phyloP scores from a whole-genome alignment of 2,329 filamentous ascomycete species.

The Hypoxylon sp. region DNA sequence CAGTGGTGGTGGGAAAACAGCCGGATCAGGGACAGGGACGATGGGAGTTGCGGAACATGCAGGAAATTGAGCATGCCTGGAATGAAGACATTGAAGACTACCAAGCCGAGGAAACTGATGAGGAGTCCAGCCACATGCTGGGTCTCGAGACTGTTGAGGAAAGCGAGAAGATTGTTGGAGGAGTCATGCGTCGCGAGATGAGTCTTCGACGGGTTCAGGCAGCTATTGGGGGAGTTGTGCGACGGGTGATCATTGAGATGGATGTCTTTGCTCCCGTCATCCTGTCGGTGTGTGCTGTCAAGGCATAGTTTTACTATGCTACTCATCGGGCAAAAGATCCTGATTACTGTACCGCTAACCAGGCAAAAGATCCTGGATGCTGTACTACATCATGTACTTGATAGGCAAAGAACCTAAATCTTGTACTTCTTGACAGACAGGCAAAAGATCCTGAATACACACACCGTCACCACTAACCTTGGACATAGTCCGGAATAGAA shows the following conservation, averaged over 20 bases:
- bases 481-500: no score
- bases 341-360: no score
- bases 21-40: background rate
- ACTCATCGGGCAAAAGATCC: no score
- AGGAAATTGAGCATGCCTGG: background rate
- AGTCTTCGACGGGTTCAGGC: no score
- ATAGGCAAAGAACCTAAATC: no score
- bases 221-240: background rate
- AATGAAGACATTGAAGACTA: background rate
- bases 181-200: no score
- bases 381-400: no score
- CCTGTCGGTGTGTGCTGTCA: background rate
- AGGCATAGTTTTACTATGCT: background rate
- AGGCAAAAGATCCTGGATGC: no score
- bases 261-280: background rate
- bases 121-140: background rate
- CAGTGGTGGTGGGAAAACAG: background rate
- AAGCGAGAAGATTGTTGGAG: no score
- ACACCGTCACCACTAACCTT: no score
- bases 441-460: no score
- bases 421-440: no score
- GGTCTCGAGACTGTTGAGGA: background rate
- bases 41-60: background rate
- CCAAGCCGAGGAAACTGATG: background rate
- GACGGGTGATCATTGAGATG: background rate